Evolutionary conservation across 163 green algal species (phyloP), one percentile per base, ranked within the genome.

Genomic region (Scenedesmus sp.): DNA sequence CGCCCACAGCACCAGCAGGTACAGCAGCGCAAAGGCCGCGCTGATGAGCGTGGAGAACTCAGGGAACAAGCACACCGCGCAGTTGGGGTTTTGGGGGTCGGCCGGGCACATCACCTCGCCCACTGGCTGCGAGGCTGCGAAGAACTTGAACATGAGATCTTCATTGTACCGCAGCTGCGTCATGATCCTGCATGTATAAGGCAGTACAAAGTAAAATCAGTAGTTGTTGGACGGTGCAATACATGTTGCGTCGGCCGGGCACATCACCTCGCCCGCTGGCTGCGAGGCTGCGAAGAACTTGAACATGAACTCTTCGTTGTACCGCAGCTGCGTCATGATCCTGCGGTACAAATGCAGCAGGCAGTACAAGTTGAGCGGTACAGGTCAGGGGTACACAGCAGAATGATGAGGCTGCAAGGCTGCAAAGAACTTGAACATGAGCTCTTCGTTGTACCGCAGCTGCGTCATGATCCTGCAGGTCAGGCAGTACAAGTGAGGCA

Each of bases 51-150:
- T 95, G 82, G 92, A 95, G 26, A 96, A 93, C 89, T 95, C 84
- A 10, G 94, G 93, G 90, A 95, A 96, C 13, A 95, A 86, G 91
- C 94, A 96, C 86, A 94, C 94, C 12, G 77, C n/a, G 79, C 88
- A 92, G 73, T 91, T 91, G 4, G 87, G 87, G 73, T 91, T 91
- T 55, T 62, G 23, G 2, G 74, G 57, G 0, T 90, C 90, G 3
- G 26, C 10, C 26, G 90, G 90, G 77, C 90, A 93, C 90, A 93
- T 90, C 3, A 46, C 74, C 46, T 88, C 90, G 1, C 4, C 46
- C 46, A 91, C 85, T 10, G 60, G 6, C 8, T 64, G 60, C 52
- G 85, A 91, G 13, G 90, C 90, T 8, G 90, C 90, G 64, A 93
- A 93, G 52, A 93, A 93, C 62, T 88, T 82, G 54, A 74, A 60